Conservation (phyloP, 176 grass and related monocot genomes). For the Thinopyrum elongatum region DNA sequence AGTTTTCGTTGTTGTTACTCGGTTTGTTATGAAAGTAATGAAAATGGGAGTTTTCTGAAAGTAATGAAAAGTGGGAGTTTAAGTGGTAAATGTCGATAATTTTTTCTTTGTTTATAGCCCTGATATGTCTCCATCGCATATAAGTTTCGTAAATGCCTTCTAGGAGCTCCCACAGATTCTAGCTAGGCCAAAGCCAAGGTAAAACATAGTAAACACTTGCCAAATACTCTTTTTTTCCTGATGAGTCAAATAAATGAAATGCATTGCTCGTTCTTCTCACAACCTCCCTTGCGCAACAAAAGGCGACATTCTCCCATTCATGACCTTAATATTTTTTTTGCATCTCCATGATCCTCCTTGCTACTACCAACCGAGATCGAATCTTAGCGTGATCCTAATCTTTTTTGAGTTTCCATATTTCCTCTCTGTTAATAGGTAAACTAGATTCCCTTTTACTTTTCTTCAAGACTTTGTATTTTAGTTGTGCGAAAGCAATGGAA, state of each 20-base stretch:
- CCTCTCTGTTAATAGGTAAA: neutral
- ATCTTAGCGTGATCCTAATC: too few species aligned
- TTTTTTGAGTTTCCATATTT: neutral
- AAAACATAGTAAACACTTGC: neutral
- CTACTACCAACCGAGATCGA: neutral
- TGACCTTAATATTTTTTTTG: neutral
- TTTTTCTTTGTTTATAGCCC: too few species aligned
- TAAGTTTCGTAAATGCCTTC: too few species aligned
- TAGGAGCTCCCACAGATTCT: too few species aligned
- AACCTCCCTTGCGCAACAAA: neutral
- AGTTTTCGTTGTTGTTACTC: too few species aligned
- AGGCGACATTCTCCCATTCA: neutral
- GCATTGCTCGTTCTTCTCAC: neutral
- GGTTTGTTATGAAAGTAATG: too few species aligned
- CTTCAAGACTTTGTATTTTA: neutral
- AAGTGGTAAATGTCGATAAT: too few species aligned
- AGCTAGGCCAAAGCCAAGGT: too few species aligned
- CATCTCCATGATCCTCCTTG: neutral
- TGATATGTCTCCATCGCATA: too few species aligned
- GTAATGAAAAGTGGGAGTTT: too few species aligned
- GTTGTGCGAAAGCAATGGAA: neutral
- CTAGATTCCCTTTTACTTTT: neutral
- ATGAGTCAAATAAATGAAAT: neutral
- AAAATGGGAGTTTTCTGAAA: too few species aligned
- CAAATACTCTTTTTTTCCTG: neutral